These are phyloP conservation scores for Colletotrichum tamarilloi DNA, from an alignment of 2,329 filamentous ascomycete species.

Conservation along the genomic window DNA sequence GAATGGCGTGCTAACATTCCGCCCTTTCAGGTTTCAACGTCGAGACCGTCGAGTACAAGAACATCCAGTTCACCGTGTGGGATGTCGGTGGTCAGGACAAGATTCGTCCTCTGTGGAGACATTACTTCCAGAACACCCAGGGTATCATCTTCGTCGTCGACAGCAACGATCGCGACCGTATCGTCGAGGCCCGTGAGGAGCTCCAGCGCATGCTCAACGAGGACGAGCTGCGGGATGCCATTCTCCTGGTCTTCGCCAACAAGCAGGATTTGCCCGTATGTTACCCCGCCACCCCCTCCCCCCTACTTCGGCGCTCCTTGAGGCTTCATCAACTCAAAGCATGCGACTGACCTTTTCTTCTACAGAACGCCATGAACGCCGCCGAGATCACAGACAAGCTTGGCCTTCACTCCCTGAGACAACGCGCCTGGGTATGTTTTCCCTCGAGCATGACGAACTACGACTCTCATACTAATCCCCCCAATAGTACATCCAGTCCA, in stretches of 20 bases:
- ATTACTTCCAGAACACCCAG: constrained; percentile 99
- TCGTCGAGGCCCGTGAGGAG: constrained; percentile 96
- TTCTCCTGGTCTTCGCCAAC: constrained; percentile 98
- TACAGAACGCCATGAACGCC: constrained; percentile 98
- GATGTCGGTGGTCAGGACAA: constrained; percentile 99
- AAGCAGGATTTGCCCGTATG: constrained; percentile 99
- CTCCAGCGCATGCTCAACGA: constrained; percentile 99
- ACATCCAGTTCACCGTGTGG: constrained; percentile 99
- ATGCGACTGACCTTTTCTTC: constrained; percentile 18
- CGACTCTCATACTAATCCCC: constrained; percentile 26
- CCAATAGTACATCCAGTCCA: constrained; percentile 95
- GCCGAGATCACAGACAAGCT: constrained; percentile 99
- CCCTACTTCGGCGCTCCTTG: background rate
- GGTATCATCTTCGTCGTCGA: constrained; percentile 99
- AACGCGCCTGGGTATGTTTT: constrained; percentile 94
- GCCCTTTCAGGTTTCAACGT: constrained; percentile 88
- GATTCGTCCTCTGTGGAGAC: constrained; percentile 99
- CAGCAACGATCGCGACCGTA: constrained; percentile 97
- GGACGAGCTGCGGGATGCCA: constrained; percentile 96
- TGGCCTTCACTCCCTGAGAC: constrained; percentile 97
- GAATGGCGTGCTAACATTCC: constrained; percentile 39
- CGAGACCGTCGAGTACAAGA: constrained; percentile 99
- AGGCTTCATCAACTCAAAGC: background rate
- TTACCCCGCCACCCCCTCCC: constrained; percentile 39
- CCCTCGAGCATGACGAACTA: constrained; percentile 8